Percentiles rank a stretch among this genome's conserved stretches.
These are phyloP conservation scores for Vicia faba DNA, from an alignment of 306 rosid species.

Conservation along the genomic window DNA sequence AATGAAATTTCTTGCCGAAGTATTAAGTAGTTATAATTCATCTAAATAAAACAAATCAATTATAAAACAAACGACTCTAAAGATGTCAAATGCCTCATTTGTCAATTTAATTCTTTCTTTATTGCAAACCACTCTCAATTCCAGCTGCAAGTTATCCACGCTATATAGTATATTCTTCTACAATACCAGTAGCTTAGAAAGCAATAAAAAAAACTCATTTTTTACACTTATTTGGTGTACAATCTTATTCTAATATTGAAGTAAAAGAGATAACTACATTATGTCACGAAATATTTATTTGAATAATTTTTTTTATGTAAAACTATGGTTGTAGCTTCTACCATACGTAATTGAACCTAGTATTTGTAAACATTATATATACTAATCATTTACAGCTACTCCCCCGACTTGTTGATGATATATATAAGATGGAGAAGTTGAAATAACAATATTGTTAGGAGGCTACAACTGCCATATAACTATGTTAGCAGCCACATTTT, in stretches of 20 bases:
- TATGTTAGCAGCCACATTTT: background rate
- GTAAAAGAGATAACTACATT: background rate
- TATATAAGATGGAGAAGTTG: background rate
- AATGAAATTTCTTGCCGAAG: no score
- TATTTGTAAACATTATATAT: background rate
- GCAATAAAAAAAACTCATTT: background rate
- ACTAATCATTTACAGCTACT: background rate
- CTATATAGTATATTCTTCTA: background rate
- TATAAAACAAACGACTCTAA: conserved; percentile 21
- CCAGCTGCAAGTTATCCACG: background rate
- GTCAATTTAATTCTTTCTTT: conserved; percentile 1
- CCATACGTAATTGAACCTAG: background rate
- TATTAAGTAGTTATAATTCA: no score
- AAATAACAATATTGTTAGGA: background rate
- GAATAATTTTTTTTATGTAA: background rate
- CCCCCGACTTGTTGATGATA: background rate
- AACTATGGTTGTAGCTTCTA: conserved; percentile 8
- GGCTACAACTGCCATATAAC: background rate
- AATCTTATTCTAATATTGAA: background rate
- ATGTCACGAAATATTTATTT: background rate
- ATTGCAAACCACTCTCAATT: background rate
- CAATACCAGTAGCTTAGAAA: background rate
- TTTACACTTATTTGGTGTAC: conserved; percentile 2
- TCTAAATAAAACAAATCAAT: background rate
- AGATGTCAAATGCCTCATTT: conserved; percentile 7